A percentile compares a stretch with the other conserved stretches of the same genome.
Conservation (phyloP, 805 yeast species). For the Jamesozyma piceae region DNA sequence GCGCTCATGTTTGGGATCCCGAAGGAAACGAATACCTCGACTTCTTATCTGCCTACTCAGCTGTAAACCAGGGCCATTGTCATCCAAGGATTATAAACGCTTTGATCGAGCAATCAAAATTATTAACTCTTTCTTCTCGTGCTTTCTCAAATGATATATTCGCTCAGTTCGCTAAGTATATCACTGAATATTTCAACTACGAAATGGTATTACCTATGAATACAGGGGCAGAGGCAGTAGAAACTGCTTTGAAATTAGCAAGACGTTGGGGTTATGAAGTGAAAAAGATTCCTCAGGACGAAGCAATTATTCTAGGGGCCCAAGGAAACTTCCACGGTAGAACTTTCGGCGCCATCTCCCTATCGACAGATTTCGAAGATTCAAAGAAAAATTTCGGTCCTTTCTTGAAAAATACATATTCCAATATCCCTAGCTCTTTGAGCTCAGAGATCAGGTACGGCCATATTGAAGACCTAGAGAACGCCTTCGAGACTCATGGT, state of each 20-base stretch:
- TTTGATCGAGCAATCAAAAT: constrained; percentile 75
- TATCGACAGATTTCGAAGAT: constrained; percentile 86
- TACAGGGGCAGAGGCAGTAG: constrained; percentile 98
- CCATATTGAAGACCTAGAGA: constrained; percentile 73
- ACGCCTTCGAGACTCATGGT: constrained; percentile 73
- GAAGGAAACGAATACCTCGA: constrained; percentile 92
- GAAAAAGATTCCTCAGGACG: constrained; percentile 72
- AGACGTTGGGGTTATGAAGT: constrained; percentile 94
- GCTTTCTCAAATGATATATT: constrained; percentile 88
- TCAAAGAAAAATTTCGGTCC: constrained; percentile 88
- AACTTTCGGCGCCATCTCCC: constrained; percentile 87
- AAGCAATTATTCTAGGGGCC: constrained; percentile 83
- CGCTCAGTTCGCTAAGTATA: constrained; percentile 76
- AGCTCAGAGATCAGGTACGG: constrained; percentile 66
- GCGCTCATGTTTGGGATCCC: constrained; percentile 97
- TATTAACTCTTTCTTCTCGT: constrained; percentile 77
- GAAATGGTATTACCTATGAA: constrained; percentile 96
- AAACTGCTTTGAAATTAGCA: constrained; percentile 86
- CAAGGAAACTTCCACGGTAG: constrained; percentile 93
- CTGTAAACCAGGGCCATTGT: constrained; percentile 97
- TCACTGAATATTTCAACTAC: constrained; percentile 81
- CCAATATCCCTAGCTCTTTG: constrained; percentile 36
- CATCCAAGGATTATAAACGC: constrained; percentile 88
- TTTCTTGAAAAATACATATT: constrained; percentile 73
- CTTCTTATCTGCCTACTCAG: constrained; percentile 89